Evolutionary conservation across 768 basidiomycete genomes (phyloP).

Genomic region (Boletus edulis): DNA sequence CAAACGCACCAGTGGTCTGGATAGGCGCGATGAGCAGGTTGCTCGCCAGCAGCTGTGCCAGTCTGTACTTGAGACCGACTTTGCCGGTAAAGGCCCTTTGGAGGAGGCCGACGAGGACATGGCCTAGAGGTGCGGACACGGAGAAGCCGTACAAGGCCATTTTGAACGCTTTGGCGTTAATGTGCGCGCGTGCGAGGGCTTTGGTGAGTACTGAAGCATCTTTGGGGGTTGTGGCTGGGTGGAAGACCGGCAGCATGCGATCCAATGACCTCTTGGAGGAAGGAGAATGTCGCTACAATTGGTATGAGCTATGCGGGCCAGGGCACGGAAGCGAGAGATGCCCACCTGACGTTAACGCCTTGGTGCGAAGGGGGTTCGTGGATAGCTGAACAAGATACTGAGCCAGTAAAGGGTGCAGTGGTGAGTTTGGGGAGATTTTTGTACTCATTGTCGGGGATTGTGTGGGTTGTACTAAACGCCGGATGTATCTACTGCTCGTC

Average conservation of each 20-base stretch:
- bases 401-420: conserved; percentile 50
- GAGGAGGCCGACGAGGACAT: conserved; percentile 66
- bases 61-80: conserved; percentile 57
- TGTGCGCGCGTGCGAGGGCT: conserved; percentile 51
- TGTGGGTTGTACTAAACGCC: too few relatives aligned
- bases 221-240: conserved; percentile 44
- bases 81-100: conserved; percentile 79
- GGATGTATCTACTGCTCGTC: neutral
- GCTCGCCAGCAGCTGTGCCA: conserved; percentile 73
- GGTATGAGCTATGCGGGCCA: neutral
- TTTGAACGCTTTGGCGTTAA: conserved; percentile 73
- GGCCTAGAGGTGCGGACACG: conserved; percentile 79
- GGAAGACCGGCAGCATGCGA: conserved; percentile 67
- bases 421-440: conserved; percentile 15
- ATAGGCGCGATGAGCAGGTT: conserved; percentile 77
- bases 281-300: conserved; percentile 48
- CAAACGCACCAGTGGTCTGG: conserved; percentile 57
- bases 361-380: conserved; percentile 72
- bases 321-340: neutral
- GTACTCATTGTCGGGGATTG: conserved; percentile 40
- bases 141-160: conserved; percentile 84
- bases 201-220: conserved; percentile 53
- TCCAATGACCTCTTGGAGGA: conserved; percentile 80
- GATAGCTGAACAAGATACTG: conserved; percentile 70
- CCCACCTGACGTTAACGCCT: conserved; percentile 71